Evolutionary conservation across 2,329 filamentous ascomycete genomes (phyloP).

Genomic region (Fusarium sp.): DNA sequence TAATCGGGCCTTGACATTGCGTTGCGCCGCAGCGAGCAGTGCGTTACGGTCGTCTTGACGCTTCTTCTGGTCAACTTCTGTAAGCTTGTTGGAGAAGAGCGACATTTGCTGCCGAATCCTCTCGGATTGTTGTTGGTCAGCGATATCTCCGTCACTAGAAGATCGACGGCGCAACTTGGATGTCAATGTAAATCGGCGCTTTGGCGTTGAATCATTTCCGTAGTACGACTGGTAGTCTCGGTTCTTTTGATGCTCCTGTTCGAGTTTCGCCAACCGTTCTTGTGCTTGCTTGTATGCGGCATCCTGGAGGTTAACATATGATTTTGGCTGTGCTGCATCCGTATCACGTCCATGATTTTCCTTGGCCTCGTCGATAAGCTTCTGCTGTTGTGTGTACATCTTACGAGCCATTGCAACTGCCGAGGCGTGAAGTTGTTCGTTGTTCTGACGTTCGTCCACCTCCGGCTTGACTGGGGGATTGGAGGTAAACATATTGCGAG

Average conservation of each 20-base stretch:
- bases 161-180: constrained; percentile 72
- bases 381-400: constrained; percentile 81
- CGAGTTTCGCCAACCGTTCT: constrained; percentile 83
- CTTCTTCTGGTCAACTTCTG: constrained; percentile 79
- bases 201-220: constrained; percentile 61
- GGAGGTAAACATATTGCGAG: constrained; percentile 81
- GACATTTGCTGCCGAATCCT: constrained; percentile 85
- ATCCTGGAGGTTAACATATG: constrained; percentile 79
- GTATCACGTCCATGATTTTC: constrained; percentile 53
- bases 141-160: constrained; percentile 74
- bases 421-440: constrained; percentile 81
- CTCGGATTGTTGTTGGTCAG: constrained; percentile 76
- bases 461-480: constrained; percentile 79
- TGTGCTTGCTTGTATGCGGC: constrained; percentile 88
- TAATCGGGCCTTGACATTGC: constrained; percentile 85
- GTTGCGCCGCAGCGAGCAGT: constrained; percentile 82
- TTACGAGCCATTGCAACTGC: constrained; percentile 90
- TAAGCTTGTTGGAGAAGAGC: constrained; percentile 75
- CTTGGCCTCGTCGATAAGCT: constrained; percentile 65
- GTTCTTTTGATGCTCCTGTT: constrained; percentile 74
- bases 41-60: constrained; percentile 79
- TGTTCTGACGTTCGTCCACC: constrained; percentile 77
- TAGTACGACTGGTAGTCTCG: constrained; percentile 83
- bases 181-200: constrained; percentile 63
- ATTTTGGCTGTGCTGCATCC: constrained; percentile 61